These are phyloP conservation scores for Lolium perenne DNA, from an alignment of 176 grass and related monocot genomes.

Conservation along the genomic window DNA sequence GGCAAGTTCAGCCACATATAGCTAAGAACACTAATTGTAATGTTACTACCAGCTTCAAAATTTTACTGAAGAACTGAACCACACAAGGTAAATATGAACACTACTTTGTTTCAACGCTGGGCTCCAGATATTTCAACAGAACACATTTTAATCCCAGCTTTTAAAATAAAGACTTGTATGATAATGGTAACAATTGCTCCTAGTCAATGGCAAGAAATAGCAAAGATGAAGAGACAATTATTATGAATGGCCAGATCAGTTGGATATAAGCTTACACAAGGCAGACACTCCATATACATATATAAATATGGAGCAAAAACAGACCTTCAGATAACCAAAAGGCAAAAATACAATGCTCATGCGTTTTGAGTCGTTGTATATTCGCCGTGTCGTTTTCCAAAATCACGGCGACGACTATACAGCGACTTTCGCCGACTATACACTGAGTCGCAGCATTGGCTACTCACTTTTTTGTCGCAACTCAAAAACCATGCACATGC, in stretches of 20 bases:
- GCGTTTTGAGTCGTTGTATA: too few relatives aligned
- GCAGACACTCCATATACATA: neutral
- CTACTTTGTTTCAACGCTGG: neutral
- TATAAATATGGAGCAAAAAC: neutral
- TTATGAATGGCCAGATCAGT: neutral
- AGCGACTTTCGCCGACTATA: too few relatives aligned
- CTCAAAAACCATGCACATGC: neutral
- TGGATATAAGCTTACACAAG: conserved; percentile 16
- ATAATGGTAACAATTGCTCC: neutral
- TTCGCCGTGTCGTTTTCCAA: too few relatives aligned
- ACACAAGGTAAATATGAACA: neutral
- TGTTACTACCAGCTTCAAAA: neutral
- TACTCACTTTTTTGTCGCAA: too few relatives aligned
- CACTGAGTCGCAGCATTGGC: too few relatives aligned
- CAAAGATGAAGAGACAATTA: neutral
- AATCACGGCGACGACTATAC: too few relatives aligned
- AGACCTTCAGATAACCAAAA: neutral
- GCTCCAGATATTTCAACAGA: neutral
- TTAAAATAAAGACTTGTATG: neutral
- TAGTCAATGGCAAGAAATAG: neutral
- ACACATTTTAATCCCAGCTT: neutral
- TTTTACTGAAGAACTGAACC: neutral
- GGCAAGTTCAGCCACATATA: neutral
- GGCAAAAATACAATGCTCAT: neutral
- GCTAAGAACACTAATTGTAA: neutral